These are phyloP conservation scores for Phytophthora citricola DNA, from an alignment of 352 stramenopile genomes.

Conservation along the genomic window DNA sequence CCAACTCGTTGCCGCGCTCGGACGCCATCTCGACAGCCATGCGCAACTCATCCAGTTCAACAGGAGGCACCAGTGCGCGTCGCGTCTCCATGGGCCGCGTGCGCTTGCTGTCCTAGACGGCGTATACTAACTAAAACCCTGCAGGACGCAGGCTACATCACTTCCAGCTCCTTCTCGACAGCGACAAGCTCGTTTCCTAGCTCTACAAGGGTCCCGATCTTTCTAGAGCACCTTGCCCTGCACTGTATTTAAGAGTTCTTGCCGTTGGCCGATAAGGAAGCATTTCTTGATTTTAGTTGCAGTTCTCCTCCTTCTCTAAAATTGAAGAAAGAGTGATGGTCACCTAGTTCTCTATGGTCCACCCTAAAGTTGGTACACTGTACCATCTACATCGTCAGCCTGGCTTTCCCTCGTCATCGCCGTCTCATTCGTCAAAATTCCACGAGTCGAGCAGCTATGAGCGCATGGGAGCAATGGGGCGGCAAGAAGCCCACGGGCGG, in stretches of 20 bases:
- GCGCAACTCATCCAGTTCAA: constrained; percentile 53
- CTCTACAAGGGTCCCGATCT: constrained; percentile 9
- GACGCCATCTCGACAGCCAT: constrained; percentile 70
- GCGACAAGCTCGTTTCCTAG: constrained; percentile 27
- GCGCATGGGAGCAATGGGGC: constrained; percentile 80
- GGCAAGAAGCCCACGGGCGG: constrained; percentile 56
- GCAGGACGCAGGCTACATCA: constrained; percentile 9
- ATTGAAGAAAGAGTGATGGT: constrained; percentile 8
- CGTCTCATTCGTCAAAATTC: constrained; percentile 11
- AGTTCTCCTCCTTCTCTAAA: neutral
- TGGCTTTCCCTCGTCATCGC: neutral
- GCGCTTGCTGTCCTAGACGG: constrained; percentile 31
- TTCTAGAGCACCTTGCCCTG: constrained; percentile 19
- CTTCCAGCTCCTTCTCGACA: constrained; percentile 11
- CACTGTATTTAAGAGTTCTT: constrained; percentile 39
- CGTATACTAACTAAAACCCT: constrained; percentile 6
- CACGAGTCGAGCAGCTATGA: constrained; percentile 26
- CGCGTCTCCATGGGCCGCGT: constrained; percentile 39
- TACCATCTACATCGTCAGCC: constrained; percentile 9
- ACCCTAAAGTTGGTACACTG: constrained; percentile 10
- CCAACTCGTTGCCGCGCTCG: constrained; percentile 73
- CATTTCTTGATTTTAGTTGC: constrained; percentile 19
- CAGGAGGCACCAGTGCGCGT: constrained; percentile 28
- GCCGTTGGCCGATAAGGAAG: constrained; percentile 24
- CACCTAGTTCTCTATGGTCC: constrained; percentile 7